Evolutionary conservation across 164 flowering plant genomes (phyloP), one percentile per base, ranked within the genome.

Genomic region (Malania oleifera): DNA sequence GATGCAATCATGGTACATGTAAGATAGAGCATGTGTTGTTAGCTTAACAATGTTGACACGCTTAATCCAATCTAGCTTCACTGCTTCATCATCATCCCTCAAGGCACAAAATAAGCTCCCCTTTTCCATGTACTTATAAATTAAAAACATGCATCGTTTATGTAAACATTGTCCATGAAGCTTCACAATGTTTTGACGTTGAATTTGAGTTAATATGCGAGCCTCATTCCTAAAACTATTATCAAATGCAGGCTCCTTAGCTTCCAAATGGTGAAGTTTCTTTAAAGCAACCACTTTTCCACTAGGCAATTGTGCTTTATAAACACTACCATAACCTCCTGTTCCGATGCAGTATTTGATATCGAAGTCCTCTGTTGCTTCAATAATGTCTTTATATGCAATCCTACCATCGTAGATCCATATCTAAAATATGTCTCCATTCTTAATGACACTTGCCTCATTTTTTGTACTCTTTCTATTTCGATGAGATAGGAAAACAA

Each of bases 291-390:
- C 58, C n/a, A 39, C 27, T 1, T 39, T 38, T 6, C 58, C 46
- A 24, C 11, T 3, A 39, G 58, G 58, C 13, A 55, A 8, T 10
- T 39, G 58, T 25, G 58, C 58, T 55, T 26, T 55, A 7, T 55
- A 55, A 6, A 55, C 58, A 39, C 58, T 55, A 9, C 58, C 58
- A 17, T 55, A 55, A 8, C 58, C 46, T 14, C 46, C 58, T 0
- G 31, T 38, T 1, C 58, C 58, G 1, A 55, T 38, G 34, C 46
- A 39, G 39, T 55, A 37, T 6, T 3, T 8, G 15, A 28, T 19
- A 50, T 50, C 35, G 29, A 7, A 52, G 1, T 52, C 31, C 55
- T 35, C 19, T 7, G 55, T 38, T 6, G 41, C 41, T 38, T 38
- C 41, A 5, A 38, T 11, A 15, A 38, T 38, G 41, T 38, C 41